A percentile compares a stretch with the other conserved stretches of the same genome.
These are phyloP conservation scores for Codiaeum variegatum DNA, from an alignment of 441 rosid genomes.

Conservation along the genomic window DNA sequence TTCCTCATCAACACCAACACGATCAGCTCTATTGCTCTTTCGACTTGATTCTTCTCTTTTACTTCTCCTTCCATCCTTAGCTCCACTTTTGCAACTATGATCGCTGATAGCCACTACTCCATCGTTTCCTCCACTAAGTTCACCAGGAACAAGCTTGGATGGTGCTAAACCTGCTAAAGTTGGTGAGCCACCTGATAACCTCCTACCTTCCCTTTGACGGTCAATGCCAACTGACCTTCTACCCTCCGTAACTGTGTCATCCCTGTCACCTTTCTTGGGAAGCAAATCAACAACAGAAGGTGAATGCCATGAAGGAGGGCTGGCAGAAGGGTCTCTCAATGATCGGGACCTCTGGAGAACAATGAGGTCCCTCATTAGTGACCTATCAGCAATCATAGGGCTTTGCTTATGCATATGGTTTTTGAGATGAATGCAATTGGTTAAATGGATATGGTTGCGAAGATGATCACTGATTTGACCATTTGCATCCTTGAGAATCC, in stretches of 20 bases:
- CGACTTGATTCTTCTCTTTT: conserved; percentile 61
- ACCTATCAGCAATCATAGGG: conserved; percentile 69
- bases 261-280: conserved; percentile 54
- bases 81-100: conserved; percentile 44
- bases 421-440: conserved; percentile 96
- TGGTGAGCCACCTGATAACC: conserved; percentile 66
- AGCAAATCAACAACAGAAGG: conserved; percentile 74
- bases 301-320: conserved; percentile 86
- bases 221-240: conserved; percentile 62
- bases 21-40: conserved; percentile 47
- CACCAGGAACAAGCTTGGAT: conserved; percentile 62
- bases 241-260: conserved; percentile 41
- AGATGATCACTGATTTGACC: conserved; percentile 90
- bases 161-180: conserved; percentile 46
- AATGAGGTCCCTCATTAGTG: conserved; percentile 82
- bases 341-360: conserved; percentile 93
- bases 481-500: conserved; percentile 88
- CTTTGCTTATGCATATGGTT: conserved; percentile 98
- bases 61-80: conserved; percentile 54
- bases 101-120: conserved; percentile 42
- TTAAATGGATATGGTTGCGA: conserved; percentile 87
- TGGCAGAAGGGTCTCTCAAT: conserved; percentile 89
- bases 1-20: conserved; percentile 34
- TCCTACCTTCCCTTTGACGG: conserved; percentile 49
- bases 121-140: conserved; percentile 30